A percentile compares a stretch with the other conserved stretches of the same genome.
phyloP scores from a whole-genome alignment of 1,139 yeast genomes.

The Suhomyces bokatorum region DNA sequence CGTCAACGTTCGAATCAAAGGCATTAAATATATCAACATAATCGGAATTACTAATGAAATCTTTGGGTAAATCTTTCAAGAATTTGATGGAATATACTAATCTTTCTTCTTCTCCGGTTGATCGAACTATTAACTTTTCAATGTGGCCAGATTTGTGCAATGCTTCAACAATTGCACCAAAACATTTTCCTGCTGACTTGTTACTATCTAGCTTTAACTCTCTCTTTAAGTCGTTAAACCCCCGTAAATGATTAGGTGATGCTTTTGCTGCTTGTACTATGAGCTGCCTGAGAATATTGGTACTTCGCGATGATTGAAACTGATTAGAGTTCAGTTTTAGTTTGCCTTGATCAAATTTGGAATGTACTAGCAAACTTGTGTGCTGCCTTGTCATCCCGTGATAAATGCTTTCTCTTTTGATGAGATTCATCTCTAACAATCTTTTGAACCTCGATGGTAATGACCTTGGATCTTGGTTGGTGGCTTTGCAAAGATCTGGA shows the following conservation, averaged over 20 bases:
- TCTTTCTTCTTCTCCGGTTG: conserved; percentile 44
- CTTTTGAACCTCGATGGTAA: conserved; percentile 61
- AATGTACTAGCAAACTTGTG: conserved; percentile 50
- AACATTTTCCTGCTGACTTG: conserved; percentile 46
- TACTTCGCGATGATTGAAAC: conserved; percentile 33
- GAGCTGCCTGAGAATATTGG: conserved; percentile 28
- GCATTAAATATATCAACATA: conserved; percentile 19
- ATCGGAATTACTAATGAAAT: conserved; percentile 27
- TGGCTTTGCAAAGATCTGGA: conserved; percentile 51
- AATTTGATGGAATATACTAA: conserved; percentile 62
- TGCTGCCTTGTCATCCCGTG: conserved; percentile 45
- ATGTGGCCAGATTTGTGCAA: conserved; percentile 55
- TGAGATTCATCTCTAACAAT: conserved; percentile 49
- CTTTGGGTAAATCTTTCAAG: conserved; percentile 51
- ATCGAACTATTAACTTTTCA: conserved; percentile 57
- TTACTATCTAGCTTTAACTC: conserved; percentile 58
- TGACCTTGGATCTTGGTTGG: conserved; percentile 74
- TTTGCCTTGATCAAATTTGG: conserved; percentile 35
- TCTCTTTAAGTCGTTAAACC: conserved; percentile 60
- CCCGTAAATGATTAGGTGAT: conserved; percentile 71
- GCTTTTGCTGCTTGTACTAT: conserved; percentile 57
- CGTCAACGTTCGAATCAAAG: conserved; percentile 19
- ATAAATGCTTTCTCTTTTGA: conserved; percentile 43
- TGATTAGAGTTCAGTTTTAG: conserved; percentile 7
- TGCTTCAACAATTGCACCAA: conserved; percentile 51